phyloP scores from a whole-genome alignment of 306 rosid species.

The Cicer pinnatifidum region DNA sequence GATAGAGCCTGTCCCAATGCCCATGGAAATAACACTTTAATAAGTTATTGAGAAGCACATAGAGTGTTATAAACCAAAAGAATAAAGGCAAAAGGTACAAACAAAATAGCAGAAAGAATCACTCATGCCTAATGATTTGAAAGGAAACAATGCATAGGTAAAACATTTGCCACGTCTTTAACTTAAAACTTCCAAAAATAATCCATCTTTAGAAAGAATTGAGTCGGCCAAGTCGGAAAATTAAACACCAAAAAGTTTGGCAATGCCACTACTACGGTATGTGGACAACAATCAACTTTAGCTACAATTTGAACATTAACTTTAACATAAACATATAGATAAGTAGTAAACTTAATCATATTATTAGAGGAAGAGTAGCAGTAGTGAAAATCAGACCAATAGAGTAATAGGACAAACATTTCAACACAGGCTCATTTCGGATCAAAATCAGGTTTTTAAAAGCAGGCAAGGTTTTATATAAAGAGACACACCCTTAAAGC shows the following conservation, averaged over 20 bases:
- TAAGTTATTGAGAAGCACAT: constrained; percentile 27
- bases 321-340: background rate
- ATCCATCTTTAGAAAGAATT: constrained; percentile 10
- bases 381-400: constrained; percentile 5
- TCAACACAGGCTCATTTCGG: constrained; percentile 2
- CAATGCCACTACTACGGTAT: background rate
- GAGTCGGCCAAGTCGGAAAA: constrained; percentile 23
- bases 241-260: background rate
- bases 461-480: constrained; percentile 6
- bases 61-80: constrained; percentile 2
- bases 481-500: constrained; percentile 80
- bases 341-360: background rate
- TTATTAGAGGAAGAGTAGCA: constrained; percentile 7
- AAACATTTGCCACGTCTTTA: constrained; percentile 9
- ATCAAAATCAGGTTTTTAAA: constrained; percentile 17
- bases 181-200: constrained; percentile 32
- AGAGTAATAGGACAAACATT: background rate
- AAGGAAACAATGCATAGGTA: constrained; percentile 16
- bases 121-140: background rate
- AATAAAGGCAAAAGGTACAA: background rate
- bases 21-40: constrained; percentile 37
- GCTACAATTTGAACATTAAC: constrained; percentile 15
- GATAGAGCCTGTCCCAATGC: constrained; percentile 75
- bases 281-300: constrained; percentile 15
- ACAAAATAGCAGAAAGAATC: constrained; percentile 13